Evolutionary conservation across 345 rosid species (phyloP).

Genomic region (Populus pruinosa): DNA sequence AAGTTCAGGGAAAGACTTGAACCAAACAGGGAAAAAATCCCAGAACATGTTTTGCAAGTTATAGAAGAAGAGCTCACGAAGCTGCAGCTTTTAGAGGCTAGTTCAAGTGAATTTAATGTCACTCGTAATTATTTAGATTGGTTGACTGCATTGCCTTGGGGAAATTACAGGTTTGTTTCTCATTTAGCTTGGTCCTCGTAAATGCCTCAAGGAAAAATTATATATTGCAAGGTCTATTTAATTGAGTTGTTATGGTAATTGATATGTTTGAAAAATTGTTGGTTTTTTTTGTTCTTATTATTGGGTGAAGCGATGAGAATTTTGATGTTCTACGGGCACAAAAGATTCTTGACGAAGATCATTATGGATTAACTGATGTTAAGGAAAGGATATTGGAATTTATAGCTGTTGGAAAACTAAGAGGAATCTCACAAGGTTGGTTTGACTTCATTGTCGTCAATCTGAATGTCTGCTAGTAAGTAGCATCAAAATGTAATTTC

Average conservation of each 20-base stretch:
- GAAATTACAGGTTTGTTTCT: conserved; percentile 75
- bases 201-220: neutral
- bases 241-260: neutral
- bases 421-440: conserved; percentile 97
- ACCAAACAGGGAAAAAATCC: conserved; percentile 78
- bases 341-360: conserved; percentile 93
- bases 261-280: neutral
- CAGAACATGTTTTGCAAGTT: conserved; percentile 85
- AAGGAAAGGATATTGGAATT: conserved; percentile 98
- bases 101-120: conserved; percentile 99
- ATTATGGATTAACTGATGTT: conserved; percentile 93
- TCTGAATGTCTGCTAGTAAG: neutral
- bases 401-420: conserved; percentile 95
- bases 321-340: conserved; percentile 89
- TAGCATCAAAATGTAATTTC: conserved; percentile 5
- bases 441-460: neutral
- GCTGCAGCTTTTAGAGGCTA: conserved; percentile 95
- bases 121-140: conserved; percentile 99
- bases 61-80: conserved; percentile 98
- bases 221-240: neutral
- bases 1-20: conserved; percentile 95
- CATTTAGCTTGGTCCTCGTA: neutral
- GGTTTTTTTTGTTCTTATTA: neutral
- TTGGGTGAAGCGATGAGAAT: conserved; percentile 77
- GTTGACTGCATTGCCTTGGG: conserved; percentile 96